Percentiles rank a stretch among this genome's conserved stretches.
Conservation (phyloP, 2,329 filamentous ascomycete species). For the Pseudogymnoascus sp. region DNA sequence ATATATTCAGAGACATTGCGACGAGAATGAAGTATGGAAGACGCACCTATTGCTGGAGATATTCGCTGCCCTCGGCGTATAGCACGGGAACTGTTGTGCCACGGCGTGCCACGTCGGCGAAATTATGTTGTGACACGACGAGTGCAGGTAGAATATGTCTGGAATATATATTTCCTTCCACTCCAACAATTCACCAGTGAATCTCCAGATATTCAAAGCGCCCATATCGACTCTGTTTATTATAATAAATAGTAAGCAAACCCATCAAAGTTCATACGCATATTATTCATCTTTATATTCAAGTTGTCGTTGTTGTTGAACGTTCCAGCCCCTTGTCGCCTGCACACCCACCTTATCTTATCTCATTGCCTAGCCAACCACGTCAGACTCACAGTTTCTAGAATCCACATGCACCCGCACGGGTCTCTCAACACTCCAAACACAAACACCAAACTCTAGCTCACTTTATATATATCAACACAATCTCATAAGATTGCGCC, state of each 20-base stretch:
- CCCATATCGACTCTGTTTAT: neutral
- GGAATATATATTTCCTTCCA: neutral
- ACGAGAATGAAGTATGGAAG: neutral
- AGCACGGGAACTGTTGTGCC: neutral
- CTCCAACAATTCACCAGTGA: neutral
- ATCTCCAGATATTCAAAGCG: neutral
- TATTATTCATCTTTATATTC: neutral
- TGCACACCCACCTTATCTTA: neutral
- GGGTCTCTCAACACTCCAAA: neutral
- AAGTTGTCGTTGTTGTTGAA: neutral
- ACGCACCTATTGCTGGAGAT: neutral
- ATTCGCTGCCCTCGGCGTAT: neutral
- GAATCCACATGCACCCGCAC: neutral
- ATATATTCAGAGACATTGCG: neutral
- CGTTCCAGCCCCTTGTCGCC: neutral
- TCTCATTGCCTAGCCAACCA: neutral
- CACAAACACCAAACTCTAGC: neutral
- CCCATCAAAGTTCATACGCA: neutral
- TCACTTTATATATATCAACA: conserved; percentile 1
- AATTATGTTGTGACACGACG: neutral
- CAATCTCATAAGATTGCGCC: neutral
- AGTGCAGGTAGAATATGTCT: neutral
- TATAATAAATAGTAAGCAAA: neutral
- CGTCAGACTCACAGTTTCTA: neutral
- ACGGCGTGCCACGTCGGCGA: neutral